These are phyloP conservation scores for Mrakia frigida DNA, from an alignment of 768 basidiomycete species.

Conservation along the genomic window DNA sequence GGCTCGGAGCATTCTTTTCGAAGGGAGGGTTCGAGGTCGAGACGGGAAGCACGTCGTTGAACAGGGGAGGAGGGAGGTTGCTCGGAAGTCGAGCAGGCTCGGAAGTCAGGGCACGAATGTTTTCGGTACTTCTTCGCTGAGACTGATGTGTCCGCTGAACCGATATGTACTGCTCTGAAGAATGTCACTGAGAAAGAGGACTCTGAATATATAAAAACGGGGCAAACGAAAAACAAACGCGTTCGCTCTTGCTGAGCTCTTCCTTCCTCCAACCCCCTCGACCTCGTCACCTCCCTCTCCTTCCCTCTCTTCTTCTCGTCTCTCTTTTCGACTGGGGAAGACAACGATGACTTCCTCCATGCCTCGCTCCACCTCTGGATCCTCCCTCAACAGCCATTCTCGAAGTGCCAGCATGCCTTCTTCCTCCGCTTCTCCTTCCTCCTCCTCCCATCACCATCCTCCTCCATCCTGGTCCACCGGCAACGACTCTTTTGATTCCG, in stretches of 20 bases:
- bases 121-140: too few species aligned
- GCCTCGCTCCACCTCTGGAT: neutral
- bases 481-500: conserved; percentile 6
- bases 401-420: neutral
- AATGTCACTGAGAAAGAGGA: too few species aligned
- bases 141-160: too few species aligned
- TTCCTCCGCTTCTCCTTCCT: neutral
- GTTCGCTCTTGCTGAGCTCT: neutral
- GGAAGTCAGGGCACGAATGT: too few species aligned
- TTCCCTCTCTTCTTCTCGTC: neutral
- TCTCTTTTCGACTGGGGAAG: neutral
- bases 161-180: too few species aligned
- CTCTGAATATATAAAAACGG: too few species aligned
- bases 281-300: neutral
- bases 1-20: too few species aligned
- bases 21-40: too few species aligned
- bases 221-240: neutral
- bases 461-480: neutral
- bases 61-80: too few species aligned
- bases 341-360: neutral
- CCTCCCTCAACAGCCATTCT: neutral
- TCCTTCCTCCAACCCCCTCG: neutral
- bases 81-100: too few species aligned
- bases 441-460: neutral
- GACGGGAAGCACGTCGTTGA: too few species aligned